phyloP scores from a whole-genome alignment of 2,329 filamentous ascomycete species.

The Pseudogymnoascus sp. region DNA sequence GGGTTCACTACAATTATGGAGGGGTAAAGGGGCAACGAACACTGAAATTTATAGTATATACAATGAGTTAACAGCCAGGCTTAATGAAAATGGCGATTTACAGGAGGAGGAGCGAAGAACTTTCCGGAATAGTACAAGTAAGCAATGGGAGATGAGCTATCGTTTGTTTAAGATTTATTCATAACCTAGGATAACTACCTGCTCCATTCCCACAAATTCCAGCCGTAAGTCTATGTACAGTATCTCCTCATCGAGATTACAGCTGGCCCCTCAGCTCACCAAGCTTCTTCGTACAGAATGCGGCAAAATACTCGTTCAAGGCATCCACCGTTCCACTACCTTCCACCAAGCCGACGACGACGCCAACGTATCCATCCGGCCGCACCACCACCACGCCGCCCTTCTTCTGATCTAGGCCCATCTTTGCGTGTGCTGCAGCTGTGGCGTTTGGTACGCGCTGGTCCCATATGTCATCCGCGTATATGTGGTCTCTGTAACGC shows the following conservation, averaged over 20 bases:
- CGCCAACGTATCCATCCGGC: slow-evolving; percentile 80
- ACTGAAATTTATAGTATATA: background rate
- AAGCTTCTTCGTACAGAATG: slow-evolving; percentile 60
- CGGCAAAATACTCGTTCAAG: slow-evolving; percentile 72
- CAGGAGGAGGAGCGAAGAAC: background rate
- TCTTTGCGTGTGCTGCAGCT: slow-evolving; percentile 77
- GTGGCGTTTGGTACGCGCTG: slow-evolving; percentile 59
- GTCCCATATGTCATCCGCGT: slow-evolving; percentile 78
- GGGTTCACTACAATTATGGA: background rate
- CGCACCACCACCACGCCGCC: slow-evolving; percentile 78
- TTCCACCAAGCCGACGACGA: slow-evolving; percentile 65
- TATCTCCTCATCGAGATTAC: slow-evolving; percentile 21
- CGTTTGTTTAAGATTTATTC: background rate
- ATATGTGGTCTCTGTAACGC: slow-evolving; percentile 74
- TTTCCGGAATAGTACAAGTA: background rate
- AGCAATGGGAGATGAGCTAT: background rate
- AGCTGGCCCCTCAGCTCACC: slow-evolving; percentile 36
- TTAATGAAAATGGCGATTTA: background rate
- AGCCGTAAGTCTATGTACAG: background rate
- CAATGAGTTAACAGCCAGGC: background rate
- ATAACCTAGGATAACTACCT: background rate
- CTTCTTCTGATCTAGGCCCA: slow-evolving; percentile 66
- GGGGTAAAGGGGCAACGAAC: background rate
- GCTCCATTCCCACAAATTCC: background rate
- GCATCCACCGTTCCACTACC: slow-evolving; percentile 74